These are phyloP conservation scores for Sugiyamaella castrensis DNA, from an alignment of 1,139 yeast genomes.

Conservation along the genomic window DNA sequence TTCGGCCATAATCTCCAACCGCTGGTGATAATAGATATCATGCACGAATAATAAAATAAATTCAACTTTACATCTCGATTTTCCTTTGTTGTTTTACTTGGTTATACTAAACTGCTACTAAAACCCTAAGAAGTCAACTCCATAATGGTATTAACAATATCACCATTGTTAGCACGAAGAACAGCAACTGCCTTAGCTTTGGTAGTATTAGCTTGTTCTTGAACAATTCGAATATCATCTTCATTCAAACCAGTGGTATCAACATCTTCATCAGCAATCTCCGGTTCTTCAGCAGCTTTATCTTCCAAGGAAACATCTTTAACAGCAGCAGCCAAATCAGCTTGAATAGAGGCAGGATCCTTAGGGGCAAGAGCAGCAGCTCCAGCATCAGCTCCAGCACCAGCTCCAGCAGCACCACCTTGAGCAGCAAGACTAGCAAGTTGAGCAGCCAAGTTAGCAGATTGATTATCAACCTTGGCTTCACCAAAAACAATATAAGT, in stretches of 20 bases:
- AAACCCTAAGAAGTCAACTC: constrained; percentile 47
- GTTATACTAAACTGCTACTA: not conserved
- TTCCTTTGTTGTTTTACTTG: too few relatives aligned
- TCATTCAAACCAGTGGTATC: constrained; percentile 76
- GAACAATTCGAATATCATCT: constrained; percentile 75
- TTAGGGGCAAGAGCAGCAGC: constrained; percentile 47
- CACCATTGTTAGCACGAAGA: constrained; percentile 83
- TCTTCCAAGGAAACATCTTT: constrained; percentile 40
- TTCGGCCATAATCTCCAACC: too few relatives aligned
- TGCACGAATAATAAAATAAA: too few relatives aligned
- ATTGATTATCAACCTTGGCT: constrained; percentile 83
- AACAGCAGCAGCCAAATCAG: constrained; percentile 84
- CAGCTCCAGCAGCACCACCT: constrained; percentile 29
- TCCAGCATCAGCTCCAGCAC: constrained; percentile 23
- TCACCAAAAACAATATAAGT: constrained; percentile 97
- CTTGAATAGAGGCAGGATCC: constrained; percentile 79
- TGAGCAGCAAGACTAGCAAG: constrained; percentile 31
- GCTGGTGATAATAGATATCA: too few relatives aligned
- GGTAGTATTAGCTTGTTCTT: constrained; percentile 86
- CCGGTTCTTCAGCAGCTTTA: constrained; percentile 30
- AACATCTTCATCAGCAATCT: constrained; percentile 52
- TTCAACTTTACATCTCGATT: too few relatives aligned
- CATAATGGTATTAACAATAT: constrained; percentile 95
- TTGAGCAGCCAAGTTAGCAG: constrained; percentile 37
- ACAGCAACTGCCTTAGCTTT: constrained; percentile 91